These are phyloP conservation scores for Phylloporus sp. DNA, from an alignment of 768 basidiomycete genomes.

Conservation along the genomic window DNA sequence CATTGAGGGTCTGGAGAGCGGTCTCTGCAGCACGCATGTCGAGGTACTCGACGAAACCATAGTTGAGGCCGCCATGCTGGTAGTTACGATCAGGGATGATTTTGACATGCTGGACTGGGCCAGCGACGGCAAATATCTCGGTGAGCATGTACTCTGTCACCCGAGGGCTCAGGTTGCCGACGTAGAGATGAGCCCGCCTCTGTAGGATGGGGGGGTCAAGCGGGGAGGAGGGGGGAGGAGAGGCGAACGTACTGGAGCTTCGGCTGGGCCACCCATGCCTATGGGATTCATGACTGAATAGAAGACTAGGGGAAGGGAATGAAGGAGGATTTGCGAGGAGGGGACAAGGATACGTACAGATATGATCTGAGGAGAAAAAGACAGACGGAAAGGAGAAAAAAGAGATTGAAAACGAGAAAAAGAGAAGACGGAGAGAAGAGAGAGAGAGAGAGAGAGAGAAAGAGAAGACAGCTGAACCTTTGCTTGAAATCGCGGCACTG, in stretches of 20 bases:
- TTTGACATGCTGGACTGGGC: constrained; percentile 97
- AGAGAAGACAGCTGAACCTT: constrained; percentile 20
- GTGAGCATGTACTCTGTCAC: constrained; percentile 99
- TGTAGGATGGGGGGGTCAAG: constrained; percentile 29
- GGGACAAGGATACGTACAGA: constrained; percentile 28
- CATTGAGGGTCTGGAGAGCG: constrained; percentile 96
- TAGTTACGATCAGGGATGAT: constrained; percentile 99
- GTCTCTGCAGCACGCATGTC: constrained; percentile 99
- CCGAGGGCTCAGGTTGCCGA: constrained; percentile 95
- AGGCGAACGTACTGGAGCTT: constrained; percentile 62
- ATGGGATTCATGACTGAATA: constrained; percentile 71
- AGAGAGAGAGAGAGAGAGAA: constrained; percentile 31
- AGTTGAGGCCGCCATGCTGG: constrained; percentile 98
- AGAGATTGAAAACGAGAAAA: constrained; percentile 33
- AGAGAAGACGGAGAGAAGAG: constrained; percentile 33
- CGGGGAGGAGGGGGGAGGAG: background rate
- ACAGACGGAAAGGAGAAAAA: constrained; percentile 31
- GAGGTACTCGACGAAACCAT: constrained; percentile 98
- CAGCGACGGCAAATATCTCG: constrained; percentile 95
- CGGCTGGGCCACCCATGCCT: constrained; percentile 63
- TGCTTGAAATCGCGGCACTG: constrained; percentile 20
- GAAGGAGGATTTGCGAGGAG: background rate
- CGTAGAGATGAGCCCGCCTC: constrained; percentile 96
- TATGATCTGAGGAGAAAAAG: constrained; percentile 37
- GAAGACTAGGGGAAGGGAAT: constrained; percentile 20